Percentiles rank a stretch among this genome's conserved stretches.
Conservation (phyloP, 768 basidiomycete species). For the Russula lepida region DNA sequence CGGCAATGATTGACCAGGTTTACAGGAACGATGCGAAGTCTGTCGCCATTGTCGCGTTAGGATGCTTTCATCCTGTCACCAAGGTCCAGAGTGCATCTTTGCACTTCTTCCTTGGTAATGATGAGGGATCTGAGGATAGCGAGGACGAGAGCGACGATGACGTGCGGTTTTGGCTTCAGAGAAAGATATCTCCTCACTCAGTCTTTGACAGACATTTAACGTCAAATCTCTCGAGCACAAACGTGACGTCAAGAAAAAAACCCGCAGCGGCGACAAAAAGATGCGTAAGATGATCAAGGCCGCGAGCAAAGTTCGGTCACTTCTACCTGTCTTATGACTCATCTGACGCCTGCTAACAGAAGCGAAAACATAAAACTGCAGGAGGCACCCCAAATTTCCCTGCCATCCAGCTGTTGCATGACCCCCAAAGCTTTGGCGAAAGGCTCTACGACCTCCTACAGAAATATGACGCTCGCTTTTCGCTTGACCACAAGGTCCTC, state of each 20-base stretch:
- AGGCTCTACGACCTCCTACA: conserved; percentile 81
- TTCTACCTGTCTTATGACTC: neutral
- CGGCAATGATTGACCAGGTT: neutral
- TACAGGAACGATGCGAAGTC: conserved; percentile 82
- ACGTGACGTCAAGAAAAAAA: conserved; percentile 91
- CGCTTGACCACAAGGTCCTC: conserved; percentile 93
- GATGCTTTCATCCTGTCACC: conserved; percentile 85
- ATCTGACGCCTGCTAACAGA: conserved; percentile 28
- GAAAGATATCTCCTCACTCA: conserved; percentile 15
- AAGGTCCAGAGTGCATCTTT: conserved; percentile 93
- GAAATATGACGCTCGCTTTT: conserved; percentile 87
- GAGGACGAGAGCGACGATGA: conserved; percentile 60
- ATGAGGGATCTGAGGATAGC: conserved; percentile 65
- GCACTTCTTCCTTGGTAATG: conserved; percentile 94
- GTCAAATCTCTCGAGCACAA: conserved; percentile 74
- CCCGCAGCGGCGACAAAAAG: conserved; percentile 73
- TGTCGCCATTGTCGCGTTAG: conserved; percentile 84
- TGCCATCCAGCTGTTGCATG: conserved; percentile 84
- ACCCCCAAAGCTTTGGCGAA: conserved; percentile 93
- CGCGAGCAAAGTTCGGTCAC: conserved; percentile 55
- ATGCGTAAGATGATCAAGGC: conserved; percentile 61
- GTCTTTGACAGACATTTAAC: conserved; percentile 39
- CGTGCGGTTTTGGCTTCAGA: conserved; percentile 24
- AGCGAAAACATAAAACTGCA: conserved; percentile 25
- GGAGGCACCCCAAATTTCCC: conserved; percentile 64